A percentile compares a stretch with the other conserved stretches of the same genome.
Conservation (phyloP, 1,139 yeast genomes). For the Kodamaea arcana region DNA sequence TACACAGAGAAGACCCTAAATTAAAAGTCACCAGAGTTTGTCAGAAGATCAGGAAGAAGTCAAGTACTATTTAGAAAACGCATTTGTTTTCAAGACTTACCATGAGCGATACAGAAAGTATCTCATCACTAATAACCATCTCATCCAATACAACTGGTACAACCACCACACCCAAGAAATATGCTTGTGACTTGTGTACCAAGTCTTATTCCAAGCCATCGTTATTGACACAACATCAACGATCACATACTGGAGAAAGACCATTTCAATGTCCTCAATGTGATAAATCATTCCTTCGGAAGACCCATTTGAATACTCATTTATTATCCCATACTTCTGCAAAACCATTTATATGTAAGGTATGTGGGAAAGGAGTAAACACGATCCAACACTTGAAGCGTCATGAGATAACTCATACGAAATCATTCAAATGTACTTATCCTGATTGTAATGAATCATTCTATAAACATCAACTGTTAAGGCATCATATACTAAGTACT, state of each 20-base stretch:
- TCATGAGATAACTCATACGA: slow-evolving; percentile 76
- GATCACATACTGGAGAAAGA: slow-evolving; percentile 75
- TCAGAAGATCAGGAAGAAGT: no score
- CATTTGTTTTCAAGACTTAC: no score
- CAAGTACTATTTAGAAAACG: no score
- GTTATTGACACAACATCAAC: slow-evolving; percentile 71
- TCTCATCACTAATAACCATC: background rate
- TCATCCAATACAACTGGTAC: slow-evolving; percentile 16
- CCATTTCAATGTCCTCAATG: slow-evolving; percentile 71
- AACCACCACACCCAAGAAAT: slow-evolving; percentile 44
- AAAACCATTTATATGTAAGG: slow-evolving; percentile 71
- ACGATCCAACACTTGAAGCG: slow-evolving; percentile 77
- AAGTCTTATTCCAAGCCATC: slow-evolving; percentile 83
- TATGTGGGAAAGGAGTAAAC: slow-evolving; percentile 81
- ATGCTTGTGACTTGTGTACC: slow-evolving; percentile 60
- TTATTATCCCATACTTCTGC: slow-evolving; percentile 53
- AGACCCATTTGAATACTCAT: slow-evolving; percentile 78
- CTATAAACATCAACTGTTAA: slow-evolving; percentile 72
- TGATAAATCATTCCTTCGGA: slow-evolving; percentile 62
- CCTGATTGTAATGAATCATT: slow-evolving; percentile 65
- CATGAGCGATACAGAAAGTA: background rate
- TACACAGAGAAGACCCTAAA: no score
- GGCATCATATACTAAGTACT: slow-evolving; percentile 63
- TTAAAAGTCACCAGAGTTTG: no score
- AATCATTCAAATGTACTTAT: slow-evolving; percentile 60